Conservation (phyloP, 1,284 basidiomycete genomes). For the Cutaneotrichosporon sp. region DNA sequence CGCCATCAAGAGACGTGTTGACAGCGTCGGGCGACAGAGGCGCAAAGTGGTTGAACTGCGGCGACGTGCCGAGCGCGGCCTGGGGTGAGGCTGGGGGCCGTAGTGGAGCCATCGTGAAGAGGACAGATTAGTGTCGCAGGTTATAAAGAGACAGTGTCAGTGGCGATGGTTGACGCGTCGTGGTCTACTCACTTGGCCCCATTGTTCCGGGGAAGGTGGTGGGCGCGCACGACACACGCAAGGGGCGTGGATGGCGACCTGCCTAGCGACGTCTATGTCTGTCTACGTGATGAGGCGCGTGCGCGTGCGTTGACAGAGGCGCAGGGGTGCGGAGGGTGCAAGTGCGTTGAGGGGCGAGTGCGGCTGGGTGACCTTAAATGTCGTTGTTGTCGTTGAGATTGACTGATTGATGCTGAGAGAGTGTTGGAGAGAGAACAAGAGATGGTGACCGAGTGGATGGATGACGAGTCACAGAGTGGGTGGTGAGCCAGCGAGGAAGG, state of each 20-base stretch:
- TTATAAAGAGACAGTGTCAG: neutral
- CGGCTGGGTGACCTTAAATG: no score
- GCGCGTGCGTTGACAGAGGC: no score
- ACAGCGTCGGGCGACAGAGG: conserved; percentile 38
- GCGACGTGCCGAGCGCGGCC: conserved; percentile 14
- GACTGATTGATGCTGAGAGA: neutral
- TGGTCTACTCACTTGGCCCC: conserved; percentile 4
- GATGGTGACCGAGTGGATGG: neutral
- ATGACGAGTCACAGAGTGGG: no score
- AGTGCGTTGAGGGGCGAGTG: neutral
- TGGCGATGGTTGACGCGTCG: neutral
- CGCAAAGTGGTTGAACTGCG: conserved; percentile 41
- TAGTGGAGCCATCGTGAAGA: neutral
- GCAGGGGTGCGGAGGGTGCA: neutral
- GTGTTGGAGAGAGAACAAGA: neutral
- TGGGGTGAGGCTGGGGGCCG: conserved; percentile 13
- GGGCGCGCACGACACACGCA: neutral
- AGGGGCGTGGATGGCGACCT: neutral
- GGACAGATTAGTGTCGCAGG: neutral
- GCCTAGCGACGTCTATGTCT: neutral
- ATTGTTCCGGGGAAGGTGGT: neutral
- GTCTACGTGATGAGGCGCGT: no score
- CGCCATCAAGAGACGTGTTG: conserved; percentile 24
- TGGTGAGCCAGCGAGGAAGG: no score
- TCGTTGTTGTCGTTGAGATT: no score